Evolutionary conservation across 2,329 filamentous ascomycete species (phyloP).

Genomic region (Diaporthe sp.): DNA sequence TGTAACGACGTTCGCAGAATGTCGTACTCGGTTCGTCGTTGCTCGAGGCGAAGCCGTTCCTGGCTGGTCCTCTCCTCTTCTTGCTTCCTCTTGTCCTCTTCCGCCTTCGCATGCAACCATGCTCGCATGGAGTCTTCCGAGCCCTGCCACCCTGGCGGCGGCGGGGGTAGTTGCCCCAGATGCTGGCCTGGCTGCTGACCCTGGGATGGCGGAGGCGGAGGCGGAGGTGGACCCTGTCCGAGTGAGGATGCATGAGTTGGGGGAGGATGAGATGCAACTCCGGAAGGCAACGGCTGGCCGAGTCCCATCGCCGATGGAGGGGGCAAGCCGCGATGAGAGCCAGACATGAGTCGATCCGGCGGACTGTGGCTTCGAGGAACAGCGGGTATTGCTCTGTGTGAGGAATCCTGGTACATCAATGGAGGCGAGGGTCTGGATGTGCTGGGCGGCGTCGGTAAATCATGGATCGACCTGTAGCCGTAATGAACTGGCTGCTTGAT

Average conservation of each 20-base stretch:
- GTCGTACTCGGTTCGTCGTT: constrained; percentile 79
- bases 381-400: constrained; percentile 57
- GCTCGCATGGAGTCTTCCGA: constrained; percentile 79
- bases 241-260: constrained; percentile 49
- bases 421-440: constrained; percentile 69
- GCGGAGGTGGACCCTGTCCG: constrained; percentile 44
- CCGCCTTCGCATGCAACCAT: constrained; percentile 79
- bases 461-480: constrained; percentile 74
- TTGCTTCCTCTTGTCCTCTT: constrained; percentile 80
- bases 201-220: constrained; percentile 47
- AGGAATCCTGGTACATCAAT: constrained; percentile 63
- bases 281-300: constrained; percentile 61
- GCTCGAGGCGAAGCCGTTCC: constrained; percentile 78
- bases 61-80: constrained; percentile 79
- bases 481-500: constrained; percentile 71
- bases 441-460: constrained; percentile 71
- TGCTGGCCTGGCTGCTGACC: constrained; percentile 43
- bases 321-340: constrained; percentile 78
- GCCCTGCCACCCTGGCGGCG: constrained; percentile 76
- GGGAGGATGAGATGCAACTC: constrained; percentile 49
- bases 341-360: constrained; percentile 73
- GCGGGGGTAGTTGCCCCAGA: constrained; percentile 71
- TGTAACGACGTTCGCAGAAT: constrained; percentile 79
- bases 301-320: constrained; percentile 76
- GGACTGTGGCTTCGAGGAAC: constrained; percentile 62